Conservation (phyloP, 2,329 filamentous ascomycete genomes). For the Arthrobotrys musiformis region DNA sequence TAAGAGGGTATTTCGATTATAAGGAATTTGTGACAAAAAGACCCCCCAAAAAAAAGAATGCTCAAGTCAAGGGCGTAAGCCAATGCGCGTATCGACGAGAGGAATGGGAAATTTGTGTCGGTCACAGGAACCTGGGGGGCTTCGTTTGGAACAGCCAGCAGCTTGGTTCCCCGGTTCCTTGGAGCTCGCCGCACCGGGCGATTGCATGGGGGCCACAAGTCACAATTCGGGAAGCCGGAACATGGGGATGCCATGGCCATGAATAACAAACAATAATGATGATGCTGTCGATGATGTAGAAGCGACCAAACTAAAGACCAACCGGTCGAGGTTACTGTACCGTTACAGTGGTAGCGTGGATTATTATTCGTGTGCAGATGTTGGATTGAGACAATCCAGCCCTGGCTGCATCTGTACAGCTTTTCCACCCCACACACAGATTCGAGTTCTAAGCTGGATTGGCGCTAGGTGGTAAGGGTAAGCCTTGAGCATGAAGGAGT, state of each 20-base stretch:
- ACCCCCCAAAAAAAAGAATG: neutral
- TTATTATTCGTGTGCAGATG: slow-evolving; percentile 36
- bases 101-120: neutral
- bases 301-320: slow-evolving; percentile 16
- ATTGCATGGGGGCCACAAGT: neutral
- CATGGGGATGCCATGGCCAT: slow-evolving; percentile 16
- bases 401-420: slow-evolving; percentile 50
- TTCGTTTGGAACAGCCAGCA: neutral
- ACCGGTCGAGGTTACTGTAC: slow-evolving; percentile 37
- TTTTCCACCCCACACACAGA: slow-evolving; percentile 49
- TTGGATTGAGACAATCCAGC: slow-evolving; percentile 48
- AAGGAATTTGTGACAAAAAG: no score
- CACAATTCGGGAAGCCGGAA: slow-evolving; percentile 33
- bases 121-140: neutral
- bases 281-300: slow-evolving; percentile 46
- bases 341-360: slow-evolving; percentile 47
- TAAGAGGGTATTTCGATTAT: no score
- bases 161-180: slow-evolving; percentile 11
- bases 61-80: slow-evolving; percentile 8
- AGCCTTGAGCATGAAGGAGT: slow-evolving; percentile 35
- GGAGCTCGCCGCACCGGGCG: neutral
- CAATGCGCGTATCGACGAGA: neutral
- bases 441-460: slow-evolving; percentile 20
- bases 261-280: slow-evolving; percentile 22
- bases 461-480: slow-evolving; percentile 26